Percentiles rank a stretch among this genome's conserved stretches.
Evolutionary conservation across 768 basidiomycete species (phyloP).

Genomic region (Brasilioporus rufonigricans): DNA sequence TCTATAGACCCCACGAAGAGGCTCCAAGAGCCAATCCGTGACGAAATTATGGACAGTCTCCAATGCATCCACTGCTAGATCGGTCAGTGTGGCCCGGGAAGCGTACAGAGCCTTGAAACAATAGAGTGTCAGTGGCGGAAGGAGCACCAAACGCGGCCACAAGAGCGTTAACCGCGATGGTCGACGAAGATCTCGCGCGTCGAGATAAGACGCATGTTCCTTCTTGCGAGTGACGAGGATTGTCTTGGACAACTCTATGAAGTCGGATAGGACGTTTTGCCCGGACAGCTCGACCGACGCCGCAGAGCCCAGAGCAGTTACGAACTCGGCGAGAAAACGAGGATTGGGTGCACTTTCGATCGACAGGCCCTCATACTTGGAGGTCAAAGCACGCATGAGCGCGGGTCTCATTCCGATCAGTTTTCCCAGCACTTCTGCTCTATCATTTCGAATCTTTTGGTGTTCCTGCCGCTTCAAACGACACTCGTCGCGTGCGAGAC

Average conservation of each 20-base stretch:
- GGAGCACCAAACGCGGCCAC: conserved; percentile 80
- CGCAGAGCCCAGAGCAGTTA: conserved; percentile 15
- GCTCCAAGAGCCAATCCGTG: conserved; percentile 82
- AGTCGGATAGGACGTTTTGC: conserved; percentile 9
- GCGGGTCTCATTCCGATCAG: conserved; percentile 54
- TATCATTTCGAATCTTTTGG: conserved; percentile 61
- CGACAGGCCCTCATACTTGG: conserved; percentile 1
- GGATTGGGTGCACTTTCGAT: conserved; percentile 2
- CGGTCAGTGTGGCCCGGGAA: conserved; percentile 55
- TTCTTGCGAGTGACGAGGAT: conserved; percentile 28
- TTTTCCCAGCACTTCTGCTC: conserved; percentile 64
- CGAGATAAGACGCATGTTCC: conserved; percentile 31
- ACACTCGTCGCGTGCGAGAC: conserved; percentile 68
- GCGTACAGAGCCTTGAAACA: conserved; percentile 49
- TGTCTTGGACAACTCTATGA: conserved; percentile 17
- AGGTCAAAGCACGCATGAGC: conserved; percentile 36
- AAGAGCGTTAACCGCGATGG: conserved; percentile 66
- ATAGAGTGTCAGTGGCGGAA: conserved; percentile 67
- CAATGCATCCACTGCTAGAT: conserved; percentile 55
- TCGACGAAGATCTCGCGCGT: conserved; percentile 47
- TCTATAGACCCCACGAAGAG: conserved; percentile 74
- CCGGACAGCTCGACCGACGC: conserved; percentile 12
- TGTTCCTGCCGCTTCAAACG: conserved; percentile 55
- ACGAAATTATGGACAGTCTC: conserved; percentile 75
- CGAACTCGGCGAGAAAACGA: conserved; percentile 23